Percentiles rank a stretch among this genome's conserved stretches.
phyloP scores from a whole-genome alignment of 257 asterid genomes.

The Solanum pimpinellifolium region DNA sequence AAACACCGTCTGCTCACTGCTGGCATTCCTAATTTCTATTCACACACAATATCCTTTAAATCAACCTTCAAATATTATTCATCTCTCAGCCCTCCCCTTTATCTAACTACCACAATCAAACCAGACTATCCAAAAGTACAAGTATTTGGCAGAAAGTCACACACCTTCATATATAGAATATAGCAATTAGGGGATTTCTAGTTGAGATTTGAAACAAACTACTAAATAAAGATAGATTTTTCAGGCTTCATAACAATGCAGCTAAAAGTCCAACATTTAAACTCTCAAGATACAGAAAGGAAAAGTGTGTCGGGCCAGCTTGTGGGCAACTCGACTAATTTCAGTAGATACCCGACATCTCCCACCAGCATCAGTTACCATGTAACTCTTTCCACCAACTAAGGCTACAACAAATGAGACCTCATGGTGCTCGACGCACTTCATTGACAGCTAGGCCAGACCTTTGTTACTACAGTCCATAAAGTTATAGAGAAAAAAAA shows the following conservation, averaged over 20 bases:
- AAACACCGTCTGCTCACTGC: not conserved
- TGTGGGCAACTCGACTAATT: not conserved
- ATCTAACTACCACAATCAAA: not conserved
- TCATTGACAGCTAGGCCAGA: not conserved
- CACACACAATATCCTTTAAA: not conserved
- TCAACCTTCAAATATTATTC: not conserved
- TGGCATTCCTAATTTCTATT: not conserved
- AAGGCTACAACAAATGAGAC: not conserved
- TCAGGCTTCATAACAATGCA: not conserved
- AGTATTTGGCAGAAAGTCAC: not conserved
- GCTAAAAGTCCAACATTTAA: not conserved
- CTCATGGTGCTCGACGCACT: not conserved
- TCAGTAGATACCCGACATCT: rapidly evolving
- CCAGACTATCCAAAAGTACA: not conserved
- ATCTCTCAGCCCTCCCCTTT: not conserved
- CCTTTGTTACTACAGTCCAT: not conserved
- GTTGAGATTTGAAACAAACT: not conserved
- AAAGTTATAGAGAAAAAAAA: not conserved
- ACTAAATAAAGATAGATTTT: not conserved
- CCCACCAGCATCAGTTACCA: not conserved
- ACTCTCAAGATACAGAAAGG: not conserved
- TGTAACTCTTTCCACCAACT: not conserved
- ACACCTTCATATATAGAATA: not conserved
- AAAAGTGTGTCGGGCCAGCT: not conserved
- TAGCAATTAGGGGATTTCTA: not conserved